Evolutionary conservation across 2,329 filamentous ascomycete species (phyloP), one percentile per base, ranked within the genome.

Genomic region (Sporothrix phasma): DNA sequence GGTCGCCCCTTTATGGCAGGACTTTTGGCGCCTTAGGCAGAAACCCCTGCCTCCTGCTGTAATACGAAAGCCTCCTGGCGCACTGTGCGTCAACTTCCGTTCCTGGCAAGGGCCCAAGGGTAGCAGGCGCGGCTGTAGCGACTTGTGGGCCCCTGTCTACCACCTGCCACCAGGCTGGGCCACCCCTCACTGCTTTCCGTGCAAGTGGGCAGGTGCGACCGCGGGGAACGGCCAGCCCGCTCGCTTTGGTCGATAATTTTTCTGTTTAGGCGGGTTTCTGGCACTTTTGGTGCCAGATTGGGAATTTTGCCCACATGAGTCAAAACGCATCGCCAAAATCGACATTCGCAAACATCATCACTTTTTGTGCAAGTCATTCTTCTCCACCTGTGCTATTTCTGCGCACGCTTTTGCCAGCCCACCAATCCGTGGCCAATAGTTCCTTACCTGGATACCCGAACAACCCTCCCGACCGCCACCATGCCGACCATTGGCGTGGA

Each of bases 401-500:
- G 51, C 24, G 31, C 51, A 19, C 51, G 24, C 7, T 39, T 56
- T 39, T 39, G 26, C 31, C 24, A 37, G 31, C 51, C 19, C n/a
- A 24, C 31, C 31, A 39, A 19, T 15, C 31, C 10, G 19, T 19
- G 34, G 31, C n/a, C 22, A 24, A 37, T 46, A n/a, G n/a, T 15
- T 31, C 13, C 24, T 24, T 19, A 13, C n/a, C 51, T 0, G 3
- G 11, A 26, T 15, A 29, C 15, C 37, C 13, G 2, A 34, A 43
- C 22, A 43, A 29, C 22, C 53, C 7, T 29, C 19, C 41, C 17
- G 26, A 45, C 46, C 39, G 39, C 60, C 59, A 59, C 31, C 17
- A 69, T 69, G 94, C 94, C 94, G 78, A 99, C 94, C 75, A 97
- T 99, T 72, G 84, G 88, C 71, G 92, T 97, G 71, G 90, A 97